Evolutionary conservation across 148 eudicot genomes (phyloP).

Genomic region (Camellia japonica): DNA sequence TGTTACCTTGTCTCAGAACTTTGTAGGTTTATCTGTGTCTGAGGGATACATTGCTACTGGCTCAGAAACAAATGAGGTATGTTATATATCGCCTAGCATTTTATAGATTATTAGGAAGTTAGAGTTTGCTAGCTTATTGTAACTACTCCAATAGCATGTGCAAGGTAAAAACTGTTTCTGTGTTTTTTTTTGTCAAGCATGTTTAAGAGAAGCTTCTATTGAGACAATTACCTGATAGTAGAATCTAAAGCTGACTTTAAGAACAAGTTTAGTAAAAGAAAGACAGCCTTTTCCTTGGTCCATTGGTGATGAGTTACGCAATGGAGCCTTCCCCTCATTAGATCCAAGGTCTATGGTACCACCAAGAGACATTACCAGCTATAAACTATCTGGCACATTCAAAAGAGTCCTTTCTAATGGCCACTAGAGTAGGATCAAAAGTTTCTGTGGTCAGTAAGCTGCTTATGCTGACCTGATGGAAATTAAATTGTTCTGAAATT

Average conservation of each 20-base stretch:
- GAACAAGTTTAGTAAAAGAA: neutral
- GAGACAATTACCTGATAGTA: no score
- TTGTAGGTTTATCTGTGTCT: constrained; percentile 89
- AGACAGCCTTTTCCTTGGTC: neutral
- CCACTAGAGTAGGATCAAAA: neutral
- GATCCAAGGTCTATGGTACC: neutral
- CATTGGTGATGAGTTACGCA: neutral
- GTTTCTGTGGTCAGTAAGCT: neutral
- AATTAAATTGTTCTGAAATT: neutral
- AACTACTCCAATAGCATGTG: neutral
- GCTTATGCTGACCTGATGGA: neutral
- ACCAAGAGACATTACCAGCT: neutral
- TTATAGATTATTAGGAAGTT: constrained; percentile 2
- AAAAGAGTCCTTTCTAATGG: neutral
- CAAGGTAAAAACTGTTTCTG: neutral
- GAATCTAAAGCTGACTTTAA: constrained; percentile 1
- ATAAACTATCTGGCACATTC: neutral
- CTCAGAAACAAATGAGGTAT: constrained; percentile 98
- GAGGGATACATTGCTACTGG: constrained; percentile 99
- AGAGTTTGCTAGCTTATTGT: neutral
- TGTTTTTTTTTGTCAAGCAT: neutral
- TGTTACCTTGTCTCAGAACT: constrained; percentile 59
- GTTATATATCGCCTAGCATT: neutral
- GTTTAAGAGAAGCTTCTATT: neutral
- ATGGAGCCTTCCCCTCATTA: neutral